Conservation (phyloP, 495 filamentous ascomycete genomes). For the Bacidia gigantensis region DNA sequence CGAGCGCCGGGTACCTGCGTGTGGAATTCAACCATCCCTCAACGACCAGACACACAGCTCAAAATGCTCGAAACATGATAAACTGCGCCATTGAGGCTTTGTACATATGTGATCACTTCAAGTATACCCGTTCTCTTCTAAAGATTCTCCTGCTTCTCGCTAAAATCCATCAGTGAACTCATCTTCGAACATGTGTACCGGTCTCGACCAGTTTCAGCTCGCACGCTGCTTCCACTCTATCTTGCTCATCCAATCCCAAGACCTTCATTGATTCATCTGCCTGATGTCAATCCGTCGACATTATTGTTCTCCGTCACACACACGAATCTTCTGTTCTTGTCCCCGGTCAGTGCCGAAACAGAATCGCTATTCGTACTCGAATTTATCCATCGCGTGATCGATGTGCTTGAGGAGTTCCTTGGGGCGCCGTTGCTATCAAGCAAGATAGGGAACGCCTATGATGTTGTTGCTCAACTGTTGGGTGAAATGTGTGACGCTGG, state of each 20-base stretch:
- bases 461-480: slow-evolving; percentile 86
- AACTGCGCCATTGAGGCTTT: slow-evolving; percentile 85
- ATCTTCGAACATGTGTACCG: slow-evolving; percentile 58
- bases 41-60: background rate
- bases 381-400: slow-evolving; percentile 86
- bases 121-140: slow-evolving; percentile 35
- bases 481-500: slow-evolving; percentile 96
- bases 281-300: slow-evolving; percentile 70
- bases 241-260: slow-evolving; percentile 70
- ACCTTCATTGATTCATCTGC: slow-evolving; percentile 72
- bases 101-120: slow-evolving; percentile 90
- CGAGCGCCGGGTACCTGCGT: background rate
- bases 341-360: slow-evolving; percentile 66
- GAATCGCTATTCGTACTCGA: slow-evolving; percentile 93
- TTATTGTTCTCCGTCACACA: slow-evolving; percentile 78
- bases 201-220: slow-evolving; percentile 62
- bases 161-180: slow-evolving; percentile 31
- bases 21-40: background rate
- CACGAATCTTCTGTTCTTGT: slow-evolving; percentile 76
- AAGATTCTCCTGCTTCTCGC: background rate
- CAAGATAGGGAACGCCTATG: slow-evolving; percentile 80
- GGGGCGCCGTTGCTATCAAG: slow-evolving; percentile 72
- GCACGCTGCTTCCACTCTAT: slow-evolving; percentile 69
- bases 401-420: slow-evolving; percentile 89
- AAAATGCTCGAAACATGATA: slow-evolving; percentile 33